phyloP scores from a whole-genome alignment of 2,329 filamentous ascomycete species.

The Ophiostoma australiae region DNA sequence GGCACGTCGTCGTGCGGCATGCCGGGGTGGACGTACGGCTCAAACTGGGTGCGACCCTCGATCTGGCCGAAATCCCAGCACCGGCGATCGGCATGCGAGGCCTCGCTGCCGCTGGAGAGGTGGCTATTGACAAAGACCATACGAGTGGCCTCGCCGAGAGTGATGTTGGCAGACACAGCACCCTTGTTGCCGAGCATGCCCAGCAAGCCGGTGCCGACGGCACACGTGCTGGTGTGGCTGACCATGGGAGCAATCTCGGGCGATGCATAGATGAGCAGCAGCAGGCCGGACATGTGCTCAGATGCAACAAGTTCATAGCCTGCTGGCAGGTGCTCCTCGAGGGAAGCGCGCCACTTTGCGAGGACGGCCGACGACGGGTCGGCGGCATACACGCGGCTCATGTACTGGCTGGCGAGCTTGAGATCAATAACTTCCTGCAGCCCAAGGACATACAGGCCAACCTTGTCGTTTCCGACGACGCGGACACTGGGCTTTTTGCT shows the following conservation, averaged over 20 bases:
- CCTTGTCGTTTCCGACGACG: constrained; percentile 58
- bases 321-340: constrained; percentile 66
- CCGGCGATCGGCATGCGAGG: constrained; percentile 69
- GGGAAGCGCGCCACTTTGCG: constrained; percentile 73
- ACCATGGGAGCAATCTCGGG: constrained; percentile 68
- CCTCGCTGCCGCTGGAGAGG: constrained; percentile 79
- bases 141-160: constrained; percentile 84
- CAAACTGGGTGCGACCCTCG: constrained; percentile 68
- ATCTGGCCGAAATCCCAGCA: constrained; percentile 90
- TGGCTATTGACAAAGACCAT: constrained; percentile 90
- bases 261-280: constrained; percentile 81
- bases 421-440: constrained; percentile 91
- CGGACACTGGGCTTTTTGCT: constrained; percentile 34
- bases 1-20: constrained; percentile 57
- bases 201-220: constrained; percentile 81
- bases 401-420: constrained; percentile 70
- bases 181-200: constrained; percentile 98
- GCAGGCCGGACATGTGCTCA: constrained; percentile 79
- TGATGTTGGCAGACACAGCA: constrained; percentile 71
- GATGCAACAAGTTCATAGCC: constrained; percentile 74
- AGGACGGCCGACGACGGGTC: constrained; percentile 58
- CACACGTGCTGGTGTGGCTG: constrained; percentile 73
- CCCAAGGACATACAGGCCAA: constrained; percentile 84
- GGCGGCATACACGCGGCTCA: constrained; percentile 60
- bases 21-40: constrained; percentile 60